Evolutionary conservation across 768 basidiomycete species (phyloP), one percentile per base, ranked within the genome.

Genomic region (Cystoderma amianthinum): DNA sequence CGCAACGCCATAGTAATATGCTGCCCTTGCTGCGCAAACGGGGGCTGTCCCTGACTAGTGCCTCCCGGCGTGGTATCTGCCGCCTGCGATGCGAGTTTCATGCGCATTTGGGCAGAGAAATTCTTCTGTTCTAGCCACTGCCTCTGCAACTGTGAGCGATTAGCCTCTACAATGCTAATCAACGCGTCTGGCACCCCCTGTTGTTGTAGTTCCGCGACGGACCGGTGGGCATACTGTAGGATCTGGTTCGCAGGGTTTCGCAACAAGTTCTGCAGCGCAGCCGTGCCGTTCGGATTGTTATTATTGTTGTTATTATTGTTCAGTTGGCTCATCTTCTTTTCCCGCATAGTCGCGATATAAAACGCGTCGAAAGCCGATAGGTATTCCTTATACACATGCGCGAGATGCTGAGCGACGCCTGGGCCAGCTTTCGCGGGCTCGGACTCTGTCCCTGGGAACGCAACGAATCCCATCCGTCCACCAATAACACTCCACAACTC

Each of bases 401-500:
- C 68, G 3, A 88, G 60, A 18, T 77, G 76, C 38, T 71, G 70
- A 0, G 82, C 85, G 21, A 75, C 67, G 17, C 61, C 78, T 2
- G 82, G 83, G 3, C 79, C 80, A 19, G 72, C 69, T 49, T 74
- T 78, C 3, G 75, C 66, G 9, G 84, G 82, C 45, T 84, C 79
- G 3, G 64, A 57, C 1, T 75, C 79, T 9, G 62, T 73, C 3
- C 69, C 80, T 2, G 79, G 79, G 48, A 85, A 83, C 40, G 79
- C 69, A 2, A 80, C 69, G 50, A 80, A 76, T 13, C 77, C 80
- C 58, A 88, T 65, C 17, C 70, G 72, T n/a, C 72, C 85, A 13
- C 74, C 85, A 42, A 88, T 74, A 34, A 81, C 62, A 12, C 72
- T 51, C 85, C 85, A 87, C 44, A 67, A 46, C 23, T 84, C 82